Percentiles rank a stretch among this genome's conserved stretches.
phyloP scores from a whole-genome alignment of 2,329 filamentous ascomycete species.

The Talaromyces marneffei region DNA sequence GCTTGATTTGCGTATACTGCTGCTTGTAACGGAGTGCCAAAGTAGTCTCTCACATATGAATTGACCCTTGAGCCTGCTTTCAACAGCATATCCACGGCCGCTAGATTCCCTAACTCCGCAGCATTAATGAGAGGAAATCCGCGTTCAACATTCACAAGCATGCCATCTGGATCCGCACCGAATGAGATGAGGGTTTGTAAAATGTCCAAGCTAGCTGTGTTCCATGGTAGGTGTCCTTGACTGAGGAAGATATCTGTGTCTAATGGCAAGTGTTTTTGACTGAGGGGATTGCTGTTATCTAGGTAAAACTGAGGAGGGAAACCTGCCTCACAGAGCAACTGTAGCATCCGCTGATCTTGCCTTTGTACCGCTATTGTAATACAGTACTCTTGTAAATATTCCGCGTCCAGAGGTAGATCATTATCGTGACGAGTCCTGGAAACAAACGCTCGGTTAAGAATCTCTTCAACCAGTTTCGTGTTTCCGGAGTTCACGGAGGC shows the following conservation, averaged over 20 bases:
- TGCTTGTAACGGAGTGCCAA: slow-evolving; percentile 5
- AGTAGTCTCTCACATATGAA: not conserved
- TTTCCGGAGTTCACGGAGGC: not conserved
- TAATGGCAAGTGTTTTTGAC: too few relatives aligned
- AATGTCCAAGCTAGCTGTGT: not conserved
- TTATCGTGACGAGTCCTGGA: too few relatives aligned
- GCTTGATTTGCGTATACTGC: not conserved
- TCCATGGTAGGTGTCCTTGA: not conserved
- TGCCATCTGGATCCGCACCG: not conserved
- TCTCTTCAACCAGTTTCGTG: not conserved
- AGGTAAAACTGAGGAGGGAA: not conserved
- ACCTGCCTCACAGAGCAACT: slow-evolving; percentile 1
- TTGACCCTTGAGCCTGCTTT: not conserved
- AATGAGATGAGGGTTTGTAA: not conserved
- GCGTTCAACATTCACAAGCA: not conserved
- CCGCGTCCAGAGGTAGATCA: not conserved
- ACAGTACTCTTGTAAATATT: not conserved
- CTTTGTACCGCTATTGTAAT: not conserved
- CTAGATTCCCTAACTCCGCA: not conserved
- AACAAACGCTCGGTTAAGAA: not conserved
- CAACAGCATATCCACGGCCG: not conserved
- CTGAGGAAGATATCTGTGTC: not conserved
- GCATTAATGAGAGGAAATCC: slow-evolving; percentile 2
- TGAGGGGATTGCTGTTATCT: too few relatives aligned
- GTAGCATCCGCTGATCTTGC: not conserved